phyloP scores from a whole-genome alignment of 106 monocot species.

The Platanthera zijinensis region DNA sequence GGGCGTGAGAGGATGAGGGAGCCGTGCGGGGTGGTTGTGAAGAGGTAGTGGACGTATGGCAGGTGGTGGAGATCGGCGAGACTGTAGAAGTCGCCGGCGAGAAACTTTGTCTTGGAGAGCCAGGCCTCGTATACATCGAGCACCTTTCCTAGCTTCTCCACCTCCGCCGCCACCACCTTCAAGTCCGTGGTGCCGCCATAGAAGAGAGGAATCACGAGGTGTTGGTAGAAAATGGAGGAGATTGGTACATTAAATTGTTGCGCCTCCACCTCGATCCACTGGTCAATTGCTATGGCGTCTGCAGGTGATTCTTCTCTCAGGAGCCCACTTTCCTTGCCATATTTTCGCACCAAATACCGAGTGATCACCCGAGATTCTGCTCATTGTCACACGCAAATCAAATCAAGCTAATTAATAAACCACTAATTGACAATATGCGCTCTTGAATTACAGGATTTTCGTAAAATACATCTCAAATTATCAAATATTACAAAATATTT shows the following conservation, averaged over 20 bases:
- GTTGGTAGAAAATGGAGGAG: conserved; percentile 20
- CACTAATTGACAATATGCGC: no score
- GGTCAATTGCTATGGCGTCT: neutral
- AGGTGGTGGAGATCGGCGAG: conserved; percentile 54
- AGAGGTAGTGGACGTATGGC: conserved; percentile 15
- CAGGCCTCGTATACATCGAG: conserved; percentile 52
- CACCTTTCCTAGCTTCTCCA: conserved; percentile 44
- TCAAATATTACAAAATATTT: no score
- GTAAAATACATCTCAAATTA: no score
- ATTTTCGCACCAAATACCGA: conserved; percentile 23
- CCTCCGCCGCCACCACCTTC: conserved; percentile 13
- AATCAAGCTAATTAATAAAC: no score
- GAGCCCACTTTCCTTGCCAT: conserved; percentile 17
- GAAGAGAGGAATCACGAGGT: conserved; percentile 20
- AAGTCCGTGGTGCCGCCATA: conserved; percentile 25
- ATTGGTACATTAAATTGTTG: conserved; percentile 28
- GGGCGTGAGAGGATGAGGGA: conserved; percentile 19
- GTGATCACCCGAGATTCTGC: conserved; percentile 44
- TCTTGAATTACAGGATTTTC: no score
- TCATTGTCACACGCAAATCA: no score
- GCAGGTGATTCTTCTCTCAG: conserved; percentile 2
- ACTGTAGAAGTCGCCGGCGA: conserved; percentile 44
- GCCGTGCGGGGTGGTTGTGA: conserved; percentile 24
- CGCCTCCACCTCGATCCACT: conserved; percentile 40
- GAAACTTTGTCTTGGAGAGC: conserved; percentile 27